phyloP scores from a whole-genome alignment of 78 protist genomes.

The Neovahlkampfia damariscottae region DNA sequence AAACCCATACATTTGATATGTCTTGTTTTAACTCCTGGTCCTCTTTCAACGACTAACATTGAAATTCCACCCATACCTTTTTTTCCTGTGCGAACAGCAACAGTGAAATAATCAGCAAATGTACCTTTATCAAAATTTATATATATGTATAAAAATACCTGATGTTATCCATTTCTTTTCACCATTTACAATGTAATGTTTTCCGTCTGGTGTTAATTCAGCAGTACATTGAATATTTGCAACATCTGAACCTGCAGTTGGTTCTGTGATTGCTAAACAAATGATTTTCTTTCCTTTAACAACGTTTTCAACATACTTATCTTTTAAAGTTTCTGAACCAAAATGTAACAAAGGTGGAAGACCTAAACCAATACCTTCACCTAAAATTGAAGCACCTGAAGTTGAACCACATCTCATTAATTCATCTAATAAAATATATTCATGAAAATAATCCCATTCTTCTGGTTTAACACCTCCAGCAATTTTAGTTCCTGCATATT shows the following conservation, averaged over 20 bases:
- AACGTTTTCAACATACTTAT: background rate
- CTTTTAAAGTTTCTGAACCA: slow-evolving; percentile 11
- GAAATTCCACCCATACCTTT: slow-evolving; percentile 59
- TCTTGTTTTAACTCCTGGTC: slow-evolving; percentile 62
- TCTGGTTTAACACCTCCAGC: background rate
- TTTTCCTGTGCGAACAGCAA: slow-evolving; percentile 24
- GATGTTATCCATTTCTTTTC: slow-evolving; percentile 77
- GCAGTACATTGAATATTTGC: slow-evolving; percentile 70
- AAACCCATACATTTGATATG: slow-evolving; percentile 79
- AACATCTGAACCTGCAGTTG: slow-evolving; percentile 80
- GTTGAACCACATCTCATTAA: background rate
- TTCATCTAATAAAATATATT: background rate
- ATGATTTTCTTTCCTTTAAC: slow-evolving; percentile 73
- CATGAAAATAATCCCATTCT: background rate
- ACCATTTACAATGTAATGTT: slow-evolving; percentile 48
- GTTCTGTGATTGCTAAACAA: slow-evolving; percentile 83
- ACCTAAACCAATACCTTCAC: background rate
- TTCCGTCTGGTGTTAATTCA: slow-evolving; percentile 29
- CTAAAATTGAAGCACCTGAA: background rate
- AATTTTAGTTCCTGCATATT: background rate
- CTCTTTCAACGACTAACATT: slow-evolving; percentile 48
- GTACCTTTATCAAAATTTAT: background rate
- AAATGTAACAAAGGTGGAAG: background rate
- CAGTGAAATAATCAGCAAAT: slow-evolving; percentile 41
- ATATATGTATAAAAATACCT: too few species aligned